A percentile compares a stretch with the other conserved stretches of the same genome.
These are phyloP conservation scores for peach (Prunus persica) DNA, from an alignment of 306 rosid species.

Conservation along the genomic window Prunus_persica_NCBIv2 NC_034013.1:8686001-8686500, in stretches of 20 bases:
- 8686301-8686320: background rate
- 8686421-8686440: slow-evolving; percentile 48
- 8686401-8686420: slow-evolving; percentile 35
- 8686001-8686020: background rate
- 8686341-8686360: slow-evolving; percentile 45
- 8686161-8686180: background rate
- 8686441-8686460: slow-evolving; percentile 39
- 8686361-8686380: slow-evolving; percentile 43
- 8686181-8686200: no score
- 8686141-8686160: background rate
- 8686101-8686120: background rate
- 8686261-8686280: background rate
- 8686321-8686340: slow-evolving; percentile 19
- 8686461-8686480: slow-evolving; percentile 33
- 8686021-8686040: background rate
- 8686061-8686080: background rate
- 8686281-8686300: background rate
- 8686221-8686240: background rate
- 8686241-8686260: background rate
- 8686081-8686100: background rate
- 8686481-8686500: slow-evolving; percentile 40
- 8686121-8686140: background rate
- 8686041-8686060: background rate
- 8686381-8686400: slow-evolving; percentile 33
- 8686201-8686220: background rate